A percentile compares a stretch with the other conserved stretches of the same genome.
These are phyloP conservation scores for Linderniella brevidens DNA, from an alignment of 257 asterid species.

Conservation along the genomic window DNA sequence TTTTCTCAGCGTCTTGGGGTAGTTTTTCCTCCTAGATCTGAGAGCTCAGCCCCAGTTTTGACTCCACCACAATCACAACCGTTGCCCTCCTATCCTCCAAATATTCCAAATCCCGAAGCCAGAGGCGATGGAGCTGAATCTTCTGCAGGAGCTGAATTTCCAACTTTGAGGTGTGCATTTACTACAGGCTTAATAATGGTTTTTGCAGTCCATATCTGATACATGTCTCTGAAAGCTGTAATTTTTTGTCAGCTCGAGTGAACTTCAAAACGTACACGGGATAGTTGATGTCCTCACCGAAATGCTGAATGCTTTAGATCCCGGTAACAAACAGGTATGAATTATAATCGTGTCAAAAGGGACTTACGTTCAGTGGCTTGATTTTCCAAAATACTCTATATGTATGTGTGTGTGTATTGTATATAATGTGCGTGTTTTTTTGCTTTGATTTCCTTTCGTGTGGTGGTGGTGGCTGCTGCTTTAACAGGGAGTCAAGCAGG, in stretches of 20 bases:
- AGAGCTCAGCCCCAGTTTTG: constrained; percentile 74
- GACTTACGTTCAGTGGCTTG: constrained; percentile 1
- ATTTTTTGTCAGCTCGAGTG: constrained; percentile 49
- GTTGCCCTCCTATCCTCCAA: constrained; percentile 72
- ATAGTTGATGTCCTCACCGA: constrained; percentile 96
- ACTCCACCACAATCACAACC: constrained; percentile 94
- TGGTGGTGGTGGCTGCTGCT: constrained; percentile 4
- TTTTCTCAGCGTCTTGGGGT: constrained; percentile 84
- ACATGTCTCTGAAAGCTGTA: constrained; percentile 7
- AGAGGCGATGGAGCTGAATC: constrained; percentile 58
- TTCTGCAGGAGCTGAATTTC: constrained; percentile 89
- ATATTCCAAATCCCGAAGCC: constrained; percentile 56
- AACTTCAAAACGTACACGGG: constrained; percentile 95
- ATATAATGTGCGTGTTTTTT: background rate
- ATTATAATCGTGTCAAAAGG: constrained; percentile 2
- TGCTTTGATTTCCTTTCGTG: constrained; percentile 3
- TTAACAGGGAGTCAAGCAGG: constrained; percentile 84
- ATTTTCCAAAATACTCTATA: background rate
- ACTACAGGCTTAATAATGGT: background rate
- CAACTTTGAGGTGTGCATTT: constrained; percentile 59
- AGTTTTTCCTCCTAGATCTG: constrained; percentile 89
- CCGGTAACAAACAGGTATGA: constrained; percentile 83
- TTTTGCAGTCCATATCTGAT: background rate
- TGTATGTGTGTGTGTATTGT: background rate
- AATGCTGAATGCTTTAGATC: constrained; percentile 93